These are phyloP conservation scores for Sporothrix phasma DNA, from an alignment of 2,329 filamentous ascomycete species.

Conservation along the genomic window DNA sequence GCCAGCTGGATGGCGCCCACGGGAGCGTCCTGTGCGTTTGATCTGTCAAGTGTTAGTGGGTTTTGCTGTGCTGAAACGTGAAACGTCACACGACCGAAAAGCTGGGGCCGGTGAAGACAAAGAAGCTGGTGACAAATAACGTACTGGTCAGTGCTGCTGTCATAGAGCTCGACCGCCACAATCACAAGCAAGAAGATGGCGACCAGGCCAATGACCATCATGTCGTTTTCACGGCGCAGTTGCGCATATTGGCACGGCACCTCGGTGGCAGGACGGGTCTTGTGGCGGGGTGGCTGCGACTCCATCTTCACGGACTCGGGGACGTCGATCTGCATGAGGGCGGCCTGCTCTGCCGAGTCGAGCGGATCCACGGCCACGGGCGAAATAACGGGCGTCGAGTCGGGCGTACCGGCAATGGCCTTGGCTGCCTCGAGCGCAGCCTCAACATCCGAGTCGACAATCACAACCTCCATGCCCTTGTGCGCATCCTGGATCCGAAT, in stretches of 20 bases:
- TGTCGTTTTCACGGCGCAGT: slow-evolving; percentile 22
- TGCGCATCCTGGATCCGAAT: not conserved
- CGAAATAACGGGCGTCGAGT: not conserved
- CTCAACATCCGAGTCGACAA: slow-evolving; percentile 3
- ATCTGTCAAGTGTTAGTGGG: slow-evolving; percentile 1
- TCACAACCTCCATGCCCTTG: slow-evolving; percentile 8
- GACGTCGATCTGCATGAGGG: not conserved
- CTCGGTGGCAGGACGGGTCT: not conserved
- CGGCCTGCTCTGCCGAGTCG: not conserved
- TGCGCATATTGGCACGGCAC: slow-evolving; percentile 19
- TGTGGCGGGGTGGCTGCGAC: not conserved
- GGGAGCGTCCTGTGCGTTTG: slow-evolving; percentile 15
- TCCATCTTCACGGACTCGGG: slow-evolving; percentile 13
- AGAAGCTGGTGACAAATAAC: not conserved
- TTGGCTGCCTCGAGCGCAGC: not conserved
- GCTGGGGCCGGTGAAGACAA: not conserved
- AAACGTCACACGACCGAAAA: not conserved
- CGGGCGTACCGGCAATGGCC: not conserved
- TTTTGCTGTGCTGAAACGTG: not conserved
- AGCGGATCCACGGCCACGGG: slow-evolving; percentile 1
- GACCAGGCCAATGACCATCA: slow-evolving; percentile 25
- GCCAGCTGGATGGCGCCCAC: slow-evolving; percentile 20
- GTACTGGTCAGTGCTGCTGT: slow-evolving; percentile 19
- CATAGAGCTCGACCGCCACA: slow-evolving; percentile 24
- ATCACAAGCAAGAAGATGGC: slow-evolving; percentile 25